Base-by-base conservation (phyloP, 2,329 filamentous ascomycete genomes). In the Talaromyces sp. region DNA sequence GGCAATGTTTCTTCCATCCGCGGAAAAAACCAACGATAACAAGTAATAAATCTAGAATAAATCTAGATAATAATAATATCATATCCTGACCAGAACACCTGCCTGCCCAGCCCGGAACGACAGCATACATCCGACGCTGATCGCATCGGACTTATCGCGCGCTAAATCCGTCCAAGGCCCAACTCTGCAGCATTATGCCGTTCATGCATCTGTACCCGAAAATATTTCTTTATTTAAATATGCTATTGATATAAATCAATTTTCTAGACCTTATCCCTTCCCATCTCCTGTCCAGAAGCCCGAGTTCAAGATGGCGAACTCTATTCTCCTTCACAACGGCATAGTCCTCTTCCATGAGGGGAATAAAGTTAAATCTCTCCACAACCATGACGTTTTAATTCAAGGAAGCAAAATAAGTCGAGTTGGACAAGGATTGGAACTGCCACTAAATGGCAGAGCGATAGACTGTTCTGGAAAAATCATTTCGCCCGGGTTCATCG, bases 401-500 rank as follows among this genome's bases (percentile, higher is more conserved):
- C 14, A 55, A 19, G 58, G 52, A 50, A 56, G 50, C n/a, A 56
- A 32, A n/a, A 59, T 59, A 31, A n/a, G 9, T 11, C 17, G 38
- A 24, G 50, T 59, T 17, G 58, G 58, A 3, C 52, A 51, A 27
- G 14, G 14, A 1, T 13, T 59, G 21, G 0, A 21, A 2, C 31
- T 43, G 17, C 24, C 1, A 19, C 5, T 17, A 10, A 29, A 43
- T n/a, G 26, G 19, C 29, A 50, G 13, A 50, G 9, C 41, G 13
- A 55, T 59, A 0, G 53, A 59, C 17, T 59, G 58, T 19, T 35
- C 50, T 4, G 52, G 19, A 2, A 59, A 56, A 49, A 59, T 59
- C n/a, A 29, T 59, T 10, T 59, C 58, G 4, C 58, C 58, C 4
- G 58, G 58, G 6, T 59, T 59, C 41, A 51, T 59, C 21, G 58